These are phyloP conservation scores for Rhizopogon roseolus DNA, from an alignment of 768 basidiomycete species.

Conservation along the genomic window DNA sequence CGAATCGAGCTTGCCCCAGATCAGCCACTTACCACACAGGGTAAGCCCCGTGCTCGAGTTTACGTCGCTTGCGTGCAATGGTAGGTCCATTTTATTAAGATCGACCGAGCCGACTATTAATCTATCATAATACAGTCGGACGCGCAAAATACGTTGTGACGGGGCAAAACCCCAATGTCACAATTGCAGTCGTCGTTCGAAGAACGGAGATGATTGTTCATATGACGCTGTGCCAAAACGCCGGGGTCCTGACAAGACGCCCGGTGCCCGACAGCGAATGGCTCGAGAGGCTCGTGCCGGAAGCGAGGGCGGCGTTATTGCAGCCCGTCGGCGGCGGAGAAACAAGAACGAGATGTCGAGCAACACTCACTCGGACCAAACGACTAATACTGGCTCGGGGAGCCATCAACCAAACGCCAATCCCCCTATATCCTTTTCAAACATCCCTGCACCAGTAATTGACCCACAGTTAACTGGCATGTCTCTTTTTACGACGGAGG, in stretches of 20 bases:
- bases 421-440: not conserved
- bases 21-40: slow-evolving; percentile 78
- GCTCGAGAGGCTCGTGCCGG: slow-evolving; percentile 36
- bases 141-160: slow-evolving; percentile 78
- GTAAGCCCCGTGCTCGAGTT: slow-evolving; percentile 69
- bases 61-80: slow-evolving; percentile 80
- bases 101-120: slow-evolving; percentile 4
- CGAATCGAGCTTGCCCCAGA: slow-evolving; percentile 67
- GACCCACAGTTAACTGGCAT: slow-evolving; percentile 22
- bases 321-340: slow-evolving; percentile 20
- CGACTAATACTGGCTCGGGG: not conserved
- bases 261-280: slow-evolving; percentile 72
- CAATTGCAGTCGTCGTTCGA: slow-evolving; percentile 58
- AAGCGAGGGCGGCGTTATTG: slow-evolving; percentile 19
- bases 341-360: slow-evolving; percentile 6
- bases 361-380: slow-evolving; percentile 6
- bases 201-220: slow-evolving; percentile 43
- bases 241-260: slow-evolving; percentile 73
- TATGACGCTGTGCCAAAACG: slow-evolving; percentile 75
- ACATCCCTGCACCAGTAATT: slow-evolving; percentile 11
- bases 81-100: slow-evolving; percentile 30
- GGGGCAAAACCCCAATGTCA: slow-evolving; percentile 74
- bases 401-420: not conserved
- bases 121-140: slow-evolving; percentile 44
- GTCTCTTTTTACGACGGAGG: slow-evolving; percentile 9